phyloP scores from a whole-genome alignment of 75 land plant species.

The Picea sitchensis region DNA sequence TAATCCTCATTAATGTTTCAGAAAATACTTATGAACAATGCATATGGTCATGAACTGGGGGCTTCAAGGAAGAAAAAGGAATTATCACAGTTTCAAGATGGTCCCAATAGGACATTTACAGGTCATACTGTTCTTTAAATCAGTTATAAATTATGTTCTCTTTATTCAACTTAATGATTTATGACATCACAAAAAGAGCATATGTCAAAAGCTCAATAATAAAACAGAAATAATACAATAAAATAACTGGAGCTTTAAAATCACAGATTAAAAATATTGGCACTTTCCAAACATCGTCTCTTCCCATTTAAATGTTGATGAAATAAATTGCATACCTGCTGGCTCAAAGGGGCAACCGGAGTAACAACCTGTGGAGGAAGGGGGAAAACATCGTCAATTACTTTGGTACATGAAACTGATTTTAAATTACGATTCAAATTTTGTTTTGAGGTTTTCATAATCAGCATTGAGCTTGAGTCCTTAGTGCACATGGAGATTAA shows the following conservation, averaged over 20 bases:
- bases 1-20: neutral
- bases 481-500: neutral
- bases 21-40: neutral
- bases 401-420: neutral
- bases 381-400: neutral
- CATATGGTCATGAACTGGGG: neutral
- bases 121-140: neutral
- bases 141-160: neutral
- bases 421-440: neutral
- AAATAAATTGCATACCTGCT: slow-evolving; percentile 50
- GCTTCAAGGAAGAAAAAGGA: neutral
- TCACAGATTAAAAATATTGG: neutral
- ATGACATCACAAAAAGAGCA: neutral
- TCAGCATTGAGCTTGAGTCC: neutral
- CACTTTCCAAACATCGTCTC: neutral
- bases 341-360: neutral
- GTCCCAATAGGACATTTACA: neutral
- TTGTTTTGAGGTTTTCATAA: neutral
- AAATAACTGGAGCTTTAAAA: neutral
- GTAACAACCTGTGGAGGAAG: slow-evolving; percentile 45
- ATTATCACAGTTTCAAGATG: neutral
- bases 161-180: neutral
- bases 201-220: slow-evolving; percentile 1
- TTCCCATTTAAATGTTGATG: neutral
- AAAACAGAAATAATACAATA: neutral